Percentiles rank a stretch among this genome's conserved stretches.
These are phyloP conservation scores for Sarocladiaceae sp. DNA, from an alignment of 2,329 filamentous ascomycete genomes.

Conservation along the genomic window DNA sequence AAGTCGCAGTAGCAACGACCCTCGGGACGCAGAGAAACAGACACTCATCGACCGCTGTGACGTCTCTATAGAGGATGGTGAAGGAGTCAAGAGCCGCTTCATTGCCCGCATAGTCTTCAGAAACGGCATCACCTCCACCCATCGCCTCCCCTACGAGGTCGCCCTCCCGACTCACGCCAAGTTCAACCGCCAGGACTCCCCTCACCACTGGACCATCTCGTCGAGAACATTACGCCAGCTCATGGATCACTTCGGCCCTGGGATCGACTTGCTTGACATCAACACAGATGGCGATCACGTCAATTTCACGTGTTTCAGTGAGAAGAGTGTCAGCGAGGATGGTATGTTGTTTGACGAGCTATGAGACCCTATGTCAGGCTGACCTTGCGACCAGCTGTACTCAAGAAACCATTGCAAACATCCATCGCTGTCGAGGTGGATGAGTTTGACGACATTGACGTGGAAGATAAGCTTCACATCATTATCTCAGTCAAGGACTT, in stretches of 20 bases:
- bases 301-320: slow-evolving; percentile 76
- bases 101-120: slow-evolving; percentile 68
- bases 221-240: slow-evolving; percentile 66
- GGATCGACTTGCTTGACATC: slow-evolving; percentile 75
- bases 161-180: slow-evolving; percentile 69
- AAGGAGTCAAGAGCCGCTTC: slow-evolving; percentile 65
- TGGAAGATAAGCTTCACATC: slow-evolving; percentile 71
- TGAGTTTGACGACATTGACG: slow-evolving; percentile 69
- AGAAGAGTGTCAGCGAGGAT: slow-evolving; percentile 64
- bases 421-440: slow-evolving; percentile 70
- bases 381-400: slow-evolving; percentile 46
- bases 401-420: slow-evolving; percentile 76
- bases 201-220: slow-evolving; percentile 66
- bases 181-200: slow-evolving; percentile 60
- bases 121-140: slow-evolving; percentile 72
- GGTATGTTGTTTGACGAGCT: slow-evolving; percentile 20
- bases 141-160: slow-evolving; percentile 68
- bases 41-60: slow-evolving; percentile 69
- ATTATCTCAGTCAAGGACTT: slow-evolving; percentile 80
- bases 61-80: slow-evolving; percentile 64
- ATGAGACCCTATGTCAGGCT: neutral
- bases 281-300: slow-evolving; percentile 67
- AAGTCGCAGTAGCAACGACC: slow-evolving; percentile 53
- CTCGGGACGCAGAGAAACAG: slow-evolving; percentile 54
- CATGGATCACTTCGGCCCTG: slow-evolving; percentile 74